Evolutionary conservation across 1,139 yeast genomes (phyloP).

Genomic region (Arxiozyma telluris): DNA sequence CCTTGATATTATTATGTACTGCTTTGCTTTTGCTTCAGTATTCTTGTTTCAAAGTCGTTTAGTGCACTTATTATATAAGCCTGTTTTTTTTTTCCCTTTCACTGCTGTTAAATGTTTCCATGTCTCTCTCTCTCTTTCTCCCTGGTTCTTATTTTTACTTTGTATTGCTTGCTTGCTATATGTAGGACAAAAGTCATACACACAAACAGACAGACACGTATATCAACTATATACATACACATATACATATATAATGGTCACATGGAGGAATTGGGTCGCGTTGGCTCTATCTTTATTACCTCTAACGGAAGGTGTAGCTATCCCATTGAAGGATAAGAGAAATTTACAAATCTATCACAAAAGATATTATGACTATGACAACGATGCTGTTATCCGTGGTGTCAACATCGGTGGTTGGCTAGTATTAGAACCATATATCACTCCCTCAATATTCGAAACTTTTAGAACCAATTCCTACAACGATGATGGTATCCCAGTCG

Average conservation of each 20-base stretch:
- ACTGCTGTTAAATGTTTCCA: no score
- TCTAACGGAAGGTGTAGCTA: conserved; percentile 1
- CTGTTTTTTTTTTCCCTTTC: no score
- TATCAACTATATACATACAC: no score
- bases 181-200: no score
- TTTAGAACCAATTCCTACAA: conserved; percentile 23
- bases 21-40: background rate
- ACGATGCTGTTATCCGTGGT: conserved; percentile 44
- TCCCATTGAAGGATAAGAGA: background rate
- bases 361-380: conserved; percentile 5
- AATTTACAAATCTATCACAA: conserved; percentile 2
- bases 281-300: background rate
- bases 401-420: conserved; percentile 93
- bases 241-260: background rate
- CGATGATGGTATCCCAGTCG: conserved; percentile 54
- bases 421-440: conserved; percentile 77
- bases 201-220: no score
- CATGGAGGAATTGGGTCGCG: background rate
- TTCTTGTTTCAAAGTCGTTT: background rate
- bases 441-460: conserved; percentile 67
- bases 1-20: background rate
- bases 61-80: no score
- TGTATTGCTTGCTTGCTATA: no score
- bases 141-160: no score
- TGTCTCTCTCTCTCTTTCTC: no score